Percentiles rank a stretch among this genome's conserved stretches.
phyloP scores from a whole-genome alignment of 495 filamentous ascomycete species.

The Penicillium chermesinum region DNA sequence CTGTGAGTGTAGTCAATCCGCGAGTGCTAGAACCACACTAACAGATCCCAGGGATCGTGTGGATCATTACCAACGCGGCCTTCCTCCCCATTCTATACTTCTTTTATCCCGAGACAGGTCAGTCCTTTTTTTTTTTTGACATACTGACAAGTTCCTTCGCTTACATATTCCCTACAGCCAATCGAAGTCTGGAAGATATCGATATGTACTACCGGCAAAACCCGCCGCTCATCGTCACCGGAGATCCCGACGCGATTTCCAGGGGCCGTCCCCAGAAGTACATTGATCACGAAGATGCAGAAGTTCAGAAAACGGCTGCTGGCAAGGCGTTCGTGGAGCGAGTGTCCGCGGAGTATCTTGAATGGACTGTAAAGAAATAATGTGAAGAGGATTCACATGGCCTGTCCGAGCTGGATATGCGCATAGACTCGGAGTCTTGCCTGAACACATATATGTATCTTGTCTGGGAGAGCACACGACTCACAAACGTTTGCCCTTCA shows the following conservation, averaged over 20 bases:
- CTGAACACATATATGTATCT: too few species aligned
- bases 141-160: too few species aligned
- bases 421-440: too few species aligned
- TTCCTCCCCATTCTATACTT: conserved; percentile 60
- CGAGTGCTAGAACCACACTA: not conserved
- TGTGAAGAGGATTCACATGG: too few species aligned
- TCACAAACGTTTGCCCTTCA: too few species aligned
- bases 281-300: conserved; percentile 27
- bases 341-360: not conserved
- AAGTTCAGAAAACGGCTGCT: conserved; percentile 14
- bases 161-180: conserved; percentile 27
- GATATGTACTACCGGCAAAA: conserved; percentile 45
- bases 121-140: conserved; percentile 1
- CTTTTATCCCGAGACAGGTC: conserved; percentile 56
- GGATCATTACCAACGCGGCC: conserved; percentile 50
- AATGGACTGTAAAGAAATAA: not conserved
- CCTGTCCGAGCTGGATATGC: not conserved
- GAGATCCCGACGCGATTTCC: conserved; percentile 30
- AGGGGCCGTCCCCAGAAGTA: conserved; percentile 26
- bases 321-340: not conserved
- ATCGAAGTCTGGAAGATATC: conserved; percentile 42
- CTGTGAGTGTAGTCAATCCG: conserved; percentile 24
- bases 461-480: too few species aligned
- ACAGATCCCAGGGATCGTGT: conserved; percentile 41
- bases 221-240: conserved; percentile 36